These are phyloP conservation scores for Hypoxylon sp. DNA, from an alignment of 2,329 filamentous ascomycete species.

Conservation along the genomic window DNA sequence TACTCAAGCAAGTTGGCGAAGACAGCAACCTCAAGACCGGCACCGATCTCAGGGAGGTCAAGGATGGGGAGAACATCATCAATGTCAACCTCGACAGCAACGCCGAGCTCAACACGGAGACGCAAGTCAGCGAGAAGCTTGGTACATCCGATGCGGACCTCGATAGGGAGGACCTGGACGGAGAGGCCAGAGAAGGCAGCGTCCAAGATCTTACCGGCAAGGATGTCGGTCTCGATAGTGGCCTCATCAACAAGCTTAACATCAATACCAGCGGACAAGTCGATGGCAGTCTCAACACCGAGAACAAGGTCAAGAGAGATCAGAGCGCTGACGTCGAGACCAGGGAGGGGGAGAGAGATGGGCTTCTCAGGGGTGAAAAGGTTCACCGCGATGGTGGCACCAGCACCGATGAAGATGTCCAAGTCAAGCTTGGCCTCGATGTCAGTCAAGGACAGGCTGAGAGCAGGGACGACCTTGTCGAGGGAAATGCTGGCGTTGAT, in stretches of 20 bases:
- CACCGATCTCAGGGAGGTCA: slow-evolving; percentile 46
- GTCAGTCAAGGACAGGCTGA: slow-evolving; percentile 57
- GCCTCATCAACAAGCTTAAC: slow-evolving; percentile 58
- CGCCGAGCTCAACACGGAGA: slow-evolving; percentile 57
- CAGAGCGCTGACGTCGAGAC: slow-evolving; percentile 56
- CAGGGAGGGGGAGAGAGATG: slow-evolving; percentile 53
- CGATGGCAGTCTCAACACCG: slow-evolving; percentile 56
- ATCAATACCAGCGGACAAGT: slow-evolving; percentile 62
- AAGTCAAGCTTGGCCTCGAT: slow-evolving; percentile 63
- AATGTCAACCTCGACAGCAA: slow-evolving; percentile 48
- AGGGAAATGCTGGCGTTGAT: slow-evolving; percentile 55
- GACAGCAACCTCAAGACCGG: slow-evolving; percentile 56
- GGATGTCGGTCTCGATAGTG: slow-evolving; percentile 52
- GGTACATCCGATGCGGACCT: slow-evolving; percentile 55
- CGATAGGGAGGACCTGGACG: slow-evolving; percentile 55
- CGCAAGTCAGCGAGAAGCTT: slow-evolving; percentile 60
- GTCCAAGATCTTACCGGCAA: slow-evolving; percentile 56
- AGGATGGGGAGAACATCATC: slow-evolving; percentile 43
- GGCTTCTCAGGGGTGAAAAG: slow-evolving; percentile 57
- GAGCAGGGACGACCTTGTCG: slow-evolving; percentile 51
- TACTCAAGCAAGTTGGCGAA: slow-evolving; percentile 65
- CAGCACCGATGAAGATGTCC: slow-evolving; percentile 54
- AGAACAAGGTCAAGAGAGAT: slow-evolving; percentile 63
- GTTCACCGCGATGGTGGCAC: slow-evolving; percentile 60
- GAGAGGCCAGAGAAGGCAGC: slow-evolving; percentile 60